These are phyloP conservation scores for Colletotrichum spinosum DNA, from an alignment of 2,329 filamentous ascomycete genomes.

Conservation along the genomic window DNA sequence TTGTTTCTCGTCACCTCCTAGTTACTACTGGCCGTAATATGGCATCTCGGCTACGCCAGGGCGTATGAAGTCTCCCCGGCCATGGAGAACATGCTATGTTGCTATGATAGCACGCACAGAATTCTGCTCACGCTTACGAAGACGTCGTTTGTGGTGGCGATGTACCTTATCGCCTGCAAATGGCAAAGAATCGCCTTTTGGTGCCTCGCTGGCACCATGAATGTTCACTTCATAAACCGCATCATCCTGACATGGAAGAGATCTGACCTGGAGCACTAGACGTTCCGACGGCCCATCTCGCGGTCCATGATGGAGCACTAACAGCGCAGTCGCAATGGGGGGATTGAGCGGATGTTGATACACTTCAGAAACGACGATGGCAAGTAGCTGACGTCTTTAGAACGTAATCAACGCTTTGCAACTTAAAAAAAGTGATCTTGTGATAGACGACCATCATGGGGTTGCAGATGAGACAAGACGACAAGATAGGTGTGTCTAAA, in stretches of 20 bases:
- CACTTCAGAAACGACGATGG: too few species aligned
- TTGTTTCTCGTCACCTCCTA: neutral
- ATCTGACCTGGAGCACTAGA: neutral
- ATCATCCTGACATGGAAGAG: neutral
- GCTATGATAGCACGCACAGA: neutral
- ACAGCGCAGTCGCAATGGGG: too few species aligned
- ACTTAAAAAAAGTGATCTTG: slow-evolving; percentile 33
- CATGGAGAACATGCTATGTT: neutral
- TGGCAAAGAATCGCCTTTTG: slow-evolving; percentile 39
- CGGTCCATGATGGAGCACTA: neutral
- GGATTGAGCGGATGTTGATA: too few species aligned
- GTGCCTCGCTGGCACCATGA: slow-evolving; percentile 42
- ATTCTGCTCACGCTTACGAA: slow-evolving; percentile 3
- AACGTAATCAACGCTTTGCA: too few species aligned
- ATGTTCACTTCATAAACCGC: neutral
- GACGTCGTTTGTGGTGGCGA: slow-evolving; percentile 20
- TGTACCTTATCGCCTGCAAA: slow-evolving; percentile 40
- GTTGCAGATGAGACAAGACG: slow-evolving; percentile 47
- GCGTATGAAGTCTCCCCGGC: neutral
- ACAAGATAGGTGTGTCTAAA: slow-evolving; percentile 47
- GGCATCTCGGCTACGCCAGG: fast-evolving
- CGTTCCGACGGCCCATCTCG: neutral
- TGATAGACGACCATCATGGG: slow-evolving; percentile 47
- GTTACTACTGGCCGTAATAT: neutral
- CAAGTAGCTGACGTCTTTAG: too few species aligned